Evolutionary conservation across 2,329 filamentous ascomycete genomes (phyloP), one percentile per base, ranked within the genome.

Genomic region (Pseudohalonectria lignicola): DNA sequence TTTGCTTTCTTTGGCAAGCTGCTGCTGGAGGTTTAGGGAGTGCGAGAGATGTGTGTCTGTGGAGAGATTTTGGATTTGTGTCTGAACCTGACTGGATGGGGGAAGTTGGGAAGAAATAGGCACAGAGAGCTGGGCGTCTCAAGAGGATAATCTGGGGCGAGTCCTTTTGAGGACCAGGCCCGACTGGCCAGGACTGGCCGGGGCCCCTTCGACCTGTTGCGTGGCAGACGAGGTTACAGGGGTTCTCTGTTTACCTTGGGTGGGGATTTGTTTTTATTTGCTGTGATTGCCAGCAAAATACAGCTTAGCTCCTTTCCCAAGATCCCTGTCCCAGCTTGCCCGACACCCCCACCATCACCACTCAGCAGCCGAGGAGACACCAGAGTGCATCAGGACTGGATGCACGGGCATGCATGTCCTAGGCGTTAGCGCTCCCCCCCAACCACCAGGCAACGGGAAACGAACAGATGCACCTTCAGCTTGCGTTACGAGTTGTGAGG

Each of bases 1-100:
- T 55, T 49, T 47, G 50, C 43, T 54, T 50, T 53, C 47, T 32
- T 15, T 25, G 15, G 17, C 17, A 31, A 30, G 35, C n/a, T n/a
- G n/a, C n/a, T n/a, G 7, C 23, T 26, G 23, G 8, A 26, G 12
- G 23, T 26, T 26, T 26, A 12, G 23, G 23, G 23, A 8, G 23
- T 7, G 23, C 12, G 31, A 17, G 19, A 33, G 31, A 15, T 17
- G 31, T 15, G 31, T n/a, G 31, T 17, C 31, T 33, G 31, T 10
- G 16, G 15, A n/a, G n/a, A n/a, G n/a, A n/a, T n/a, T n/a, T n/a
- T n/a, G n/a, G n/a, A n/a, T n/a, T n/a, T n/a, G n/a, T n/a, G n/a
- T n/a, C n/a, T n/a, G n/a, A n/a, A n/a, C n/a, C n/a, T 33, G 31
- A 18, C 31, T 15, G 49, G 15, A 28, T 13, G 17, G 32, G 23